Conservation (phyloP, 805 yeast species). For the Yamadazyma phyllophila region DNA sequence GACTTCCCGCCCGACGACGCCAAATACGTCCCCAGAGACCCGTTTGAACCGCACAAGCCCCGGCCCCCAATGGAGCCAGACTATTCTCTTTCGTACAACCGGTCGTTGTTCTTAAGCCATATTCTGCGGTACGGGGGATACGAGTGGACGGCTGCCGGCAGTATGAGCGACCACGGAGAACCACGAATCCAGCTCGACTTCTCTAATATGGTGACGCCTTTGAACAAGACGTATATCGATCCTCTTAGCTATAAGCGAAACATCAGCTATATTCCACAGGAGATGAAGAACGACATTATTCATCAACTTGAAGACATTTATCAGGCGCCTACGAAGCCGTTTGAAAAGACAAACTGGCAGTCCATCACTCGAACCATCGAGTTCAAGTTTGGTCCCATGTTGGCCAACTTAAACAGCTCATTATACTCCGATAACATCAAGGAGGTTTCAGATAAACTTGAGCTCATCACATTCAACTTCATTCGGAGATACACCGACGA, state of each 20-base stretch:
- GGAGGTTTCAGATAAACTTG: slow-evolving; percentile 32
- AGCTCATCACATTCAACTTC: slow-evolving; percentile 42
- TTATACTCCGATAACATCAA: slow-evolving; percentile 14
- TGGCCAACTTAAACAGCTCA: slow-evolving; percentile 41
- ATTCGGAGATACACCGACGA: slow-evolving; percentile 43
- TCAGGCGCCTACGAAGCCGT: slow-evolving; percentile 34
- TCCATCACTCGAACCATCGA: slow-evolving; percentile 46
- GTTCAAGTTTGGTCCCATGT: slow-evolving; percentile 51
- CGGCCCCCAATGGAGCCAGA: neutral
- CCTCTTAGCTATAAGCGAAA: slow-evolving; percentile 49
- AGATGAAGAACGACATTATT: slow-evolving; percentile 30
- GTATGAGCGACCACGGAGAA: slow-evolving; percentile 48
- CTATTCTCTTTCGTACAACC: slow-evolving; percentile 6
- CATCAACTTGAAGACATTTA: slow-evolving; percentile 30
- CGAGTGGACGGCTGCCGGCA: slow-evolving; percentile 49
- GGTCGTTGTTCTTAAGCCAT: slow-evolving; percentile 7
- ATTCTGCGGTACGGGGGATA: slow-evolving; percentile 27
- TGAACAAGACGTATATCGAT: slow-evolving; percentile 48
- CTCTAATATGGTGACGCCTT: slow-evolving; percentile 50
- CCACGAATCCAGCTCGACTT: slow-evolving; percentile 49
- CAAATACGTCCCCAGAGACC: neutral
- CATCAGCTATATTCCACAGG: slow-evolving; percentile 22
- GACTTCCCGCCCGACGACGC: slow-evolving; percentile 32
- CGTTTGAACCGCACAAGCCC: neutral
- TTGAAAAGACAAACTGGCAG: slow-evolving; percentile 47